Base-by-base conservation (phyloP, 768 basidiomycete species). In the Sporobolomyces roseus region DNA sequence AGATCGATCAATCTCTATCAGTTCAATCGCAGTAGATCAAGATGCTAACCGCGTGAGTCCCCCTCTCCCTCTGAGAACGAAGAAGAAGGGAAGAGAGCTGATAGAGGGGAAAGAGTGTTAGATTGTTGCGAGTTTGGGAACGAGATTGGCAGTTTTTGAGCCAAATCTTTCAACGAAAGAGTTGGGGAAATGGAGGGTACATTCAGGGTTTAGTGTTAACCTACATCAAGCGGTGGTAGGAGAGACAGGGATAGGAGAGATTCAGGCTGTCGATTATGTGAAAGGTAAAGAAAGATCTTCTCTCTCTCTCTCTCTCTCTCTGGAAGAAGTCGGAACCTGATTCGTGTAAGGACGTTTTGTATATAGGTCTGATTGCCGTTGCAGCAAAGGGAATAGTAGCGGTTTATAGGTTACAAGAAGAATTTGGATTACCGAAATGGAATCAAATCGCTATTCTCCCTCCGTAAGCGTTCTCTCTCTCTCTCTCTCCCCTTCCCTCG, bases 181-280 rank as follows among this genome's bases (percentile, higher is more conserved):
- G 29, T 17, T 29, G 29, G n/a, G 21, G 4, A 6, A 27, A 16
- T 76, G 72, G 69, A 59, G 68, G 35, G 68, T 75, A 0, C 74
- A 75, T 41, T 76, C 75, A 45, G 71, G 65, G 21, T 71, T 75
- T 59, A 48, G 43, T 0, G 51, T 55, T 5, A 16, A n/a, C n/a
- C n/a, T n/a, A n/a, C n/a, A n/a, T n/a, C 21, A 32, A 61, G 62
- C 32, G 13, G 17, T 41, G 38, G 38, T 17, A 41, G 17, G 2
- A 33, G n/a, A n/a, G n/a, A n/a, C n/a, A n/a, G n/a, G n/a, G n/a
- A n/a, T n/a, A n/a, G n/a, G n/a, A n/a, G n/a, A 53, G 32, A 64
- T 74, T 2, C 5, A 7, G 0, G 29, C 67, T 10, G 14, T 76
- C n/a, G 67, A 72, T 65, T 63, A 65, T 23, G 56, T 30, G 0